These are phyloP conservation scores for Candida awuae DNA, from an alignment of 805 yeast genomes.

Conservation along the genomic window DNA sequence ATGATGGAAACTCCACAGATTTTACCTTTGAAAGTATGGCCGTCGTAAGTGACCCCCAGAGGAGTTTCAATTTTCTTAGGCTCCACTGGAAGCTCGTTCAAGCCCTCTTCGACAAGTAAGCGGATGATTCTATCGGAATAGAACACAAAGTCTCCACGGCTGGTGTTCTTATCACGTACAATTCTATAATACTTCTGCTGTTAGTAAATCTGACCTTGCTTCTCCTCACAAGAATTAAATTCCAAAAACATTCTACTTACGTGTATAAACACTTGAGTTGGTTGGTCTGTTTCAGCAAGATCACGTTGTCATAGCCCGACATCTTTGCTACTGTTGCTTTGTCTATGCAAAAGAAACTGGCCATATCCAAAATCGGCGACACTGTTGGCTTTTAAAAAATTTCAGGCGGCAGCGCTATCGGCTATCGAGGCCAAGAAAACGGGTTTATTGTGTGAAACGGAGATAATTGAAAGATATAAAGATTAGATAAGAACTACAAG, in stretches of 20 bases:
- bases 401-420: no score
- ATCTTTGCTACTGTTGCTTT: constrained; percentile 2
- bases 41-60: constrained; percentile 61
- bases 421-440: no score
- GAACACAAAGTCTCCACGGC: constrained; percentile 88
- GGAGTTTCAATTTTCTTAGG: constrained; percentile 63
- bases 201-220: no score
- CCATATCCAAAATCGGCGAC: no score
- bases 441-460: no score
- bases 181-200: no score
- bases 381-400: no score
- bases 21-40: constrained; percentile 79
- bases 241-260: constrained; percentile 19
- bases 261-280: constrained; percentile 84
- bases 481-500: no score
- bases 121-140: constrained; percentile 94
- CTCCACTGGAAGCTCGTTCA: constrained; percentile 88
- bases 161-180: constrained; percentile 73
- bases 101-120: constrained; percentile 87
- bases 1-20: constrained; percentile 98
- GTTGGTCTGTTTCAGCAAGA: constrained; percentile 76
- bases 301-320: constrained; percentile 41
- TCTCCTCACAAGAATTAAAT: no score
- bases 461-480: no score
- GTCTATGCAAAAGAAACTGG: no score